Percentiles rank a stretch among this genome's conserved stretches.
These are phyloP conservation scores for Eimeria nieschulzi DNA, from an alignment of 169 alveolate species.

Conservation along the genomic window DNA sequence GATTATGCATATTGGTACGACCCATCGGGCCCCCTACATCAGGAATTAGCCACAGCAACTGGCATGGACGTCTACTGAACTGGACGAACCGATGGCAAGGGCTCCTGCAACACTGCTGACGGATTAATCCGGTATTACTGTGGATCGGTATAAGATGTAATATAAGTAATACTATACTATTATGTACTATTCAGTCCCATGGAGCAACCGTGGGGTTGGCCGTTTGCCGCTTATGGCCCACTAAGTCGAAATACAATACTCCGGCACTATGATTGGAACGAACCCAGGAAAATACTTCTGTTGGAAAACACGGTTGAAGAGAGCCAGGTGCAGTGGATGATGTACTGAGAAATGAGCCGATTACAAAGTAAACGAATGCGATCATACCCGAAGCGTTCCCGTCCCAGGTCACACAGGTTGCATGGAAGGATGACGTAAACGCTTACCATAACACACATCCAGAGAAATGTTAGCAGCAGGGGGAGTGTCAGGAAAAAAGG, in stretches of 20 bases:
- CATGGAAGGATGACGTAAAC: not conserved
- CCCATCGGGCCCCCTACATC: constrained; percentile 84
- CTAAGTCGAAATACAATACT: not conserved
- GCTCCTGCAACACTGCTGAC: too few relatives aligned
- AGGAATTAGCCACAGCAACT: too few relatives aligned
- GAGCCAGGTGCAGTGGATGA: constrained; percentile 92
- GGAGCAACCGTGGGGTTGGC: not conserved
- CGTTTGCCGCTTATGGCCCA: not conserved
- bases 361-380: not conserved
- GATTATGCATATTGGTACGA: constrained; percentile 85
- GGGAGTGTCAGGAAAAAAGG: constrained; percentile 58
- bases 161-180: too few relatives aligned
- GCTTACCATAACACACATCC: constrained; percentile 68
- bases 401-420: too few relatives aligned
- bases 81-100: too few relatives aligned
- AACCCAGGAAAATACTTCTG: constrained; percentile 91
- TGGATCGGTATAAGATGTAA: not conserved
- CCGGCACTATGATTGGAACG: not conserved
- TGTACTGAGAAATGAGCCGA: constrained; percentile 82
- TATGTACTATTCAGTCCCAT: not conserved
- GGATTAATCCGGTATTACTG: not conserved
- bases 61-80: not conserved
- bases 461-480: constrained; percentile 56
- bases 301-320: constrained; percentile 94
- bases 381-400: too few relatives aligned